Conservation (phyloP, 306 rosid species). For the Astragalus glycyphyllos region DNA sequence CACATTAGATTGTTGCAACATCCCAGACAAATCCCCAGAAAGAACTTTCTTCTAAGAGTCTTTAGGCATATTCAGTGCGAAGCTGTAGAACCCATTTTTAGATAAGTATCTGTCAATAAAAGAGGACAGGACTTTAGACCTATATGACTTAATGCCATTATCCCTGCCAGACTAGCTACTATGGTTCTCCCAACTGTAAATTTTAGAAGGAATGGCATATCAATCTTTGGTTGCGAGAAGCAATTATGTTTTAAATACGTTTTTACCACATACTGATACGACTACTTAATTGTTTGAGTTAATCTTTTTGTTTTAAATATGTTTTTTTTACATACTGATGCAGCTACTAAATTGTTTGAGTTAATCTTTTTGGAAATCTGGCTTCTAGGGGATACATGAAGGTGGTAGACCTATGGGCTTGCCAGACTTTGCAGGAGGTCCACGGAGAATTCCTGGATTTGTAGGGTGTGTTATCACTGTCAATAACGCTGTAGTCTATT, state of each 20-base stretch:
- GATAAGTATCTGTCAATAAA: background rate
- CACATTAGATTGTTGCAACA: background rate
- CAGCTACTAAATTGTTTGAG: background rate
- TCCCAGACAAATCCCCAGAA: slow-evolving; percentile 9
- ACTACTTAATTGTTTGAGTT: background rate
- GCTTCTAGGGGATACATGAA: slow-evolving; percentile 72
- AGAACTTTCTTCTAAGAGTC: background rate
- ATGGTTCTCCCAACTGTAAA: slow-evolving; percentile 8
- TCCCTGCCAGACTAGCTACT: slow-evolving; percentile 7
- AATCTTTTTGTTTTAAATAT: too few species aligned
- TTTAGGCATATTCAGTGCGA: slow-evolving; percentile 2
- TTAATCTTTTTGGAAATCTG: slow-evolving; percentile 37
- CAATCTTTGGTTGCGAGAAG: slow-evolving; percentile 31
- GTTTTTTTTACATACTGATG: background rate
- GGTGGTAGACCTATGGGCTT: slow-evolving; percentile 74
- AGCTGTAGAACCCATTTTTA: background rate
- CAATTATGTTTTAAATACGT: slow-evolving; percentile 15
- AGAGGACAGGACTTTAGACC: slow-evolving; percentile 3
- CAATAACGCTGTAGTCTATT: slow-evolving; percentile 13
- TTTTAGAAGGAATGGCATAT: slow-evolving; percentile 4
- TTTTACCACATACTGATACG: slow-evolving; percentile 11
- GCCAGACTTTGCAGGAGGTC: slow-evolving; percentile 74
- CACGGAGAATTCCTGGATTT: slow-evolving; percentile 73
- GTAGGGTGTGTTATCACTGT: slow-evolving; percentile 56
- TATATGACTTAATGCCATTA: background rate